These are phyloP conservation scores for Endotrypanum monterogeii DNA, from an alignment of 208 protist genomes.

Conservation along the genomic window DNA sequence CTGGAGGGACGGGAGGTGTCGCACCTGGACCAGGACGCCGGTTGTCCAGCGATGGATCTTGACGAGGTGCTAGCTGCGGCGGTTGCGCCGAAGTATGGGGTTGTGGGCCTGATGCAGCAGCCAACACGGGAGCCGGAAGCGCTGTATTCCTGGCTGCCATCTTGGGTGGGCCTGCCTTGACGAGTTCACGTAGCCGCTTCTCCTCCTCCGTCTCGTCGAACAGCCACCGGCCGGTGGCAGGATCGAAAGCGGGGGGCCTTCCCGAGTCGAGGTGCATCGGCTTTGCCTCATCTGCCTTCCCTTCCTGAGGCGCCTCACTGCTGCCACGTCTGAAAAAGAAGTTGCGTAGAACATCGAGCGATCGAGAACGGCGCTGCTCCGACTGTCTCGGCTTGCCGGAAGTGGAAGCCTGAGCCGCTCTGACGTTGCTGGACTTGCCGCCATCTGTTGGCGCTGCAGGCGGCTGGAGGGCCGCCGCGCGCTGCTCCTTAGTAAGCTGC, in stretches of 20 bases:
- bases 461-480: slow-evolving; percentile 11
- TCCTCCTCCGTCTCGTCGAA: slow-evolving; percentile 87
- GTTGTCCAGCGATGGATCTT: neutral
- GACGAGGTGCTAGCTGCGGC: neutral
- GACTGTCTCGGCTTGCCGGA: slow-evolving; percentile 12
- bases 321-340: slow-evolving; percentile 58
- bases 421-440: slow-evolving; percentile 4
- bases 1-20: neutral
- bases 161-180: slow-evolving; percentile 72
- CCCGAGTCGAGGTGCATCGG: slow-evolving; percentile 89
- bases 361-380: slow-evolving; percentile 46
- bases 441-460: slow-evolving; percentile 1
- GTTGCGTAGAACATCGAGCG: slow-evolving; percentile 53
- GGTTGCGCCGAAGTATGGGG: neutral
- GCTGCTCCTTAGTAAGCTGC: slow-evolving; percentile 3
- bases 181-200: slow-evolving; percentile 60
- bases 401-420: neutral
- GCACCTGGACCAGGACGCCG: slow-evolving; percentile 2
- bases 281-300: slow-evolving; percentile 74
- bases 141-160: slow-evolving; percentile 23
- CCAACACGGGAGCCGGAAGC: slow-evolving; percentile 1
- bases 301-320: slow-evolving; percentile 21
- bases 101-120: neutral
- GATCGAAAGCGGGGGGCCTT: slow-evolving; percentile 76
- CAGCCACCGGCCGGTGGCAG: slow-evolving; percentile 71